Evolutionary conservation across 129 eudicot species (phyloP).

Genomic region (Solidago caesia): DNA sequence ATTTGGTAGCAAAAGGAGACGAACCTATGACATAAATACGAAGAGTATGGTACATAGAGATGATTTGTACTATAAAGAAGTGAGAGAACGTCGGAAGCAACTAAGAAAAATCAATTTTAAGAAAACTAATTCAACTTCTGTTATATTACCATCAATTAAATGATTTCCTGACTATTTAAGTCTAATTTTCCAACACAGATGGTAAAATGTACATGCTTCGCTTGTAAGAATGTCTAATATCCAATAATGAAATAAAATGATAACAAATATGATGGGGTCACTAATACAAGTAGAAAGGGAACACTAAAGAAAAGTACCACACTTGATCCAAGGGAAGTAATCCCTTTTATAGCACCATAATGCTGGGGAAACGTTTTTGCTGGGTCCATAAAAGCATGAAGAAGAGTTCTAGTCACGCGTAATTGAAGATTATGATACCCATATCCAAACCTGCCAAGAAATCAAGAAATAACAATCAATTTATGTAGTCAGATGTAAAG

Average conservation of each 20-base stretch:
- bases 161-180: neutral
- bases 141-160: neutral
- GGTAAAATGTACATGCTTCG: neutral
- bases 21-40: conserved; percentile 54
- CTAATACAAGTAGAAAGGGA: neutral
- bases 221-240: neutral
- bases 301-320: conserved; percentile 50
- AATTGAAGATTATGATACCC: conserved; percentile 88
- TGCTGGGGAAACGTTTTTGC: conserved; percentile 79
- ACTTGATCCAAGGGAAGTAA: conserved; percentile 72
- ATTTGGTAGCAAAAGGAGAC: conserved; percentile 79
- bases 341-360: conserved; percentile 92
- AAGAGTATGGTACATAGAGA: neutral
- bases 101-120: too few species aligned
- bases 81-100: too few species aligned
- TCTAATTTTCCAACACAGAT: neutral
- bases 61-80: conserved; percentile 6
- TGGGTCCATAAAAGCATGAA: conserved; percentile 86
- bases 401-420: conserved; percentile 89
- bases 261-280: neutral
- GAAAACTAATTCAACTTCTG: too few species aligned
- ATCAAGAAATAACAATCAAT: too few species aligned
- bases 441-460: conserved; percentile 75
- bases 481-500: too few species aligned
- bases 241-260: neutral